Evolutionary conservation across 129 eudicot genomes (phyloP), one percentile per base, ranked within the genome.

Genomic region (Helichrysum umbraculigerum): DNA sequence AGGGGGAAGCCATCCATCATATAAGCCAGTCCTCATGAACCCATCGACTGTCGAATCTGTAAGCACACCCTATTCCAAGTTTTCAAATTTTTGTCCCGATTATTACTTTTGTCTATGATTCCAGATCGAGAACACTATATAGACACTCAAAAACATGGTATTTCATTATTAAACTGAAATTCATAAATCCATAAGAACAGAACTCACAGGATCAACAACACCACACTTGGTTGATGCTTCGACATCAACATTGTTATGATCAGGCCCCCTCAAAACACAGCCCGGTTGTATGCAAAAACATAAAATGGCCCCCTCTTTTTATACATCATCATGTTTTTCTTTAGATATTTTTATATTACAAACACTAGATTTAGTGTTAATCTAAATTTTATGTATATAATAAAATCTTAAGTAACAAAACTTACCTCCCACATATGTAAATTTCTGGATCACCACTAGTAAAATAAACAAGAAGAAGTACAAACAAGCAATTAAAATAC

Each of bases 1-100:
- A 25, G 28, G 0, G 28, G 28, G 28, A 25, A 25, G 28, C 28
- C 28, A 25, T 25, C 28, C 28, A 25, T 78, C 98, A 68, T 93
- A 93, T 82, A 88, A 78, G 74, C 98, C 98, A 85, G 87, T 96
- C 84, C 98, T 88, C 97, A 93, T 93, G 87, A 93, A 93, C 81
- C 84, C 98, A 82, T 93, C 98, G 62, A 97, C 98, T 81, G 98
- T 93, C 32, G 98, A 90, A 86, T 93, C 98, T 5, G 98, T 93
- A 28, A 93, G 96, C 61, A 93, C 97, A 37, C 97, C 98, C 98
- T 93, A 28, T 35, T 35, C 70, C 28, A 72, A 33, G 82, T 51
- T 10, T 68, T 59, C 25, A 16, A 35, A 12, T 50, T 30, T 32
- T 21, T 25, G 32, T 61, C 63, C 35, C 42, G 6, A 70, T 32